Base-by-base conservation (phyloP, 805 yeast species). In the Naumovozyma baii region DNA sequence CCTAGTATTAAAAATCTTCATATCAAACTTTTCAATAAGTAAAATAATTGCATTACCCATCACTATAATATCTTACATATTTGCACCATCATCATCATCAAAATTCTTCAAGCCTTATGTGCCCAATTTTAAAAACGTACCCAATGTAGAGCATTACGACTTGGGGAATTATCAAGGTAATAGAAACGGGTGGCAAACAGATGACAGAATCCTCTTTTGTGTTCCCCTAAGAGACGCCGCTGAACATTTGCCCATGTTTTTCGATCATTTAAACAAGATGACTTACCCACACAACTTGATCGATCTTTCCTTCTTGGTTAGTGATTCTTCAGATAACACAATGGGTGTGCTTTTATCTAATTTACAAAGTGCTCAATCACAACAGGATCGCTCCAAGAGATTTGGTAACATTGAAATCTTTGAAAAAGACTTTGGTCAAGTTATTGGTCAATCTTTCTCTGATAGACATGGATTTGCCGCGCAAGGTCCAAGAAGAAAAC, bases 381-480 rank as follows among this genome's bases (percentile, higher is more conserved):
- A 79, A 50, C 70, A 75, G 18, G 80, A 84, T 63, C 62, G 64
- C 16, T 42, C 66, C n/a, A 67, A 73, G 67, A 73, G 79, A 44
- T 84, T 83, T 62, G 95, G 95, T 28, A 77, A 78, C 49, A 83
- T 86, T 39, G 95, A 86, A 59, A 85, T 87, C 38, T 86, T 67
- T 58, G 92, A 85, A 60, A 88, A 85, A 57, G 95, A 90, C 62
- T 88, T 88, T 57, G 96, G 96, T 34, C 96, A 88, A 58, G 74
- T 74, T 34, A 81, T 90, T 46, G 96, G 96, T 42, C 97, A 90
- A 65, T 82, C 90, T 17, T 87, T 90, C 54, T 75, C 83, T 44
- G 96, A 87, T 58, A 71, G 97, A 57, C 96, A 90, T 59, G 96
- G 96, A 2, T 88, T 90, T 61, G 87, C 84, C 10, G 96, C 95